phyloP scores from a whole-genome alignment of 2,329 filamentous ascomycete species.

The Sordariomycetes sp. region DNA sequence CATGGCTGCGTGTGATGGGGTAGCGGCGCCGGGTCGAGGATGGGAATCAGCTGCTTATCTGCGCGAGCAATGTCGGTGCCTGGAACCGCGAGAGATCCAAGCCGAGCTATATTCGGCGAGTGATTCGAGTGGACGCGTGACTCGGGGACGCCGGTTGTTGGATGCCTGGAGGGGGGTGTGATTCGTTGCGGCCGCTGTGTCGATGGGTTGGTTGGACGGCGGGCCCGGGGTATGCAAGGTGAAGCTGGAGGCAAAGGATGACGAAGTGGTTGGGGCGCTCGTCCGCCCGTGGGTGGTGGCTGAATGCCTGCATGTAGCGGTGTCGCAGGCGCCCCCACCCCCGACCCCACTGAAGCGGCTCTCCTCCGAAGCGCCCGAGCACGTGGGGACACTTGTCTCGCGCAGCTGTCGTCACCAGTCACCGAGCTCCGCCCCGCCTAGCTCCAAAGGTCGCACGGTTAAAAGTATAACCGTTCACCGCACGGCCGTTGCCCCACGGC shows the following conservation, averaged over 20 bases:
- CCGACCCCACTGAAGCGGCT: background rate
- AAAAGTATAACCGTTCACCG: constrained; percentile 3
- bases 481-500: background rate
- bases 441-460: background rate
- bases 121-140: background rate
- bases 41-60: background rate
- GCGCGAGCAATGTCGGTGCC: background rate
- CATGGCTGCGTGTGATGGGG: constrained; percentile 13
- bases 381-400: background rate
- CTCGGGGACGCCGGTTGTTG: background rate
- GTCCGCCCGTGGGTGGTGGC: background rate
- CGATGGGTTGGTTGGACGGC: background rate
- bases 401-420: background rate
- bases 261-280: background rate
- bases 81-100: background rate
- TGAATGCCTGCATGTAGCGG: background rate
- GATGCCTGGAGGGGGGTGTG: background rate
- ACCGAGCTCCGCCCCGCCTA: background rate
- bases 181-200: background rate
- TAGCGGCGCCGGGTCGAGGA: background rate
- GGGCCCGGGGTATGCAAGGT: background rate
- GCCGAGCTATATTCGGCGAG: background rate
- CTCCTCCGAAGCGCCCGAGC: background rate
- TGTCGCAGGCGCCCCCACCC: background rate
- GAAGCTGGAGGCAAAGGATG: background rate